These are phyloP conservation scores for Colletotrichum sp. DNA, from an alignment of 2,329 filamentous ascomycete genomes.

Conservation along the genomic window DNA sequence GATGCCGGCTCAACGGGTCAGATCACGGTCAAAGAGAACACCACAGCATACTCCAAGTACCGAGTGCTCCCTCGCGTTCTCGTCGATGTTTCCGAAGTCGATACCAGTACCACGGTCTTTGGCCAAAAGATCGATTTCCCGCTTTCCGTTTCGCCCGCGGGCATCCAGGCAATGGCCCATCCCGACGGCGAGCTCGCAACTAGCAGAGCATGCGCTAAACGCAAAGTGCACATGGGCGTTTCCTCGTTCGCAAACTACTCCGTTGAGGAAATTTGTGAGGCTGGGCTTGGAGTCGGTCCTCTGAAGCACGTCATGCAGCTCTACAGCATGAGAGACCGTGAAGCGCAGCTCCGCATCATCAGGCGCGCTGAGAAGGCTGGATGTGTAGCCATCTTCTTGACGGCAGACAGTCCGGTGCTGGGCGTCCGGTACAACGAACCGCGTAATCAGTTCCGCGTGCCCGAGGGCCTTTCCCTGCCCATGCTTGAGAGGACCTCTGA, in stretches of 20 bases:
- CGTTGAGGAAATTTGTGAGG: neutral
- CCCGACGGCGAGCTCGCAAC: slow-evolving; percentile 56
- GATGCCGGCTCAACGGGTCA: neutral
- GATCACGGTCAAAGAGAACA: neutral
- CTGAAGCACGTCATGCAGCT: neutral
- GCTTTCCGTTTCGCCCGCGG: slow-evolving; percentile 57
- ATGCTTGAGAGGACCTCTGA: neutral
- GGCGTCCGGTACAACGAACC: slow-evolving; percentile 58
- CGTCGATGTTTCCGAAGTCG: neutral
- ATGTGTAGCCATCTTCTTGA: slow-evolving; percentile 29
- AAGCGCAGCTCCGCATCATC: slow-evolving; percentile 27
- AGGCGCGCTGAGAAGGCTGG: slow-evolving; percentile 27
- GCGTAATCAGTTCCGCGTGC: slow-evolving; percentile 55
- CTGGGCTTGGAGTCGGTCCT: neutral
- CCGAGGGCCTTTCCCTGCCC: slow-evolving; percentile 28
- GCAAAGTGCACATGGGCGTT: slow-evolving; percentile 51
- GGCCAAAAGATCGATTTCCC: slow-evolving; percentile 45
- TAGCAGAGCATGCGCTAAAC: slow-evolving; percentile 45
- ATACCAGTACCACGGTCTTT: neutral
- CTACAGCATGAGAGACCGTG: neutral
- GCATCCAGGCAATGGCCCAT: slow-evolving; percentile 59
- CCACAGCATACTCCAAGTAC: neutral
- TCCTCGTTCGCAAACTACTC: slow-evolving; percentile 40
- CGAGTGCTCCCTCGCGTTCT: neutral
- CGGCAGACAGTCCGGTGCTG: slow-evolving; percentile 40